phyloP scores from a whole-genome alignment of 169 alveolate genomes.

The Plasmodium berghei region DNA sequence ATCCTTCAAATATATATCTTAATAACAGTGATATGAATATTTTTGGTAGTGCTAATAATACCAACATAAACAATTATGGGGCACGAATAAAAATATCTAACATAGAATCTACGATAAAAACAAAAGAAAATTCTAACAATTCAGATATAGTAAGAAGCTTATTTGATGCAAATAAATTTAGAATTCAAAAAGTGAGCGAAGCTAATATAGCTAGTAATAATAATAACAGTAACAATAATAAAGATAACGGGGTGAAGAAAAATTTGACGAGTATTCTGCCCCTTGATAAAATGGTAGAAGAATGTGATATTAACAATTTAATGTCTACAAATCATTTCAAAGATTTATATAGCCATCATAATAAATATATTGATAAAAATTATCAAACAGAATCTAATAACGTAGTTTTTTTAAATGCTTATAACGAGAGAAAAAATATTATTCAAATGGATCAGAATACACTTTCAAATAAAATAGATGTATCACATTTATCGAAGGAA shows the following conservation, averaged over 20 bases:
- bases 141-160: conserved; percentile 7
- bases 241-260: conserved; percentile 3
- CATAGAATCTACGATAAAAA: too few species aligned
- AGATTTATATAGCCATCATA: conserved; percentile 53
- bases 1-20: too few species aligned
- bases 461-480: neutral
- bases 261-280: conserved; percentile 51
- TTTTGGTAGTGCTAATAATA: too few species aligned
- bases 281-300: conserved; percentile 42
- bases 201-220: neutral
- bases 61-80: too few species aligned
- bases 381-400: neutral
- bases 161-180: conserved; percentile 28
- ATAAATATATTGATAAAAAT: conserved; percentile 41
- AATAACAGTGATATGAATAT: too few species aligned
- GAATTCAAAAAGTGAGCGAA: conserved; percentile 36
- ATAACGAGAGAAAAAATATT: neutral
- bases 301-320: conserved; percentile 15
- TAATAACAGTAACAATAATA: conserved; percentile 9
- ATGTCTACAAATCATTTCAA: conserved; percentile 22
- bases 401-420: neutral
- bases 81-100: too few species aligned
- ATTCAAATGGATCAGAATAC: neutral
- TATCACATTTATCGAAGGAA: conserved; percentile 3
- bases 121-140: too few species aligned